These are phyloP conservation scores for Carex sylvatica DNA, from an alignment of 202 grass and related monocot species.

Conservation along the genomic window DNA sequence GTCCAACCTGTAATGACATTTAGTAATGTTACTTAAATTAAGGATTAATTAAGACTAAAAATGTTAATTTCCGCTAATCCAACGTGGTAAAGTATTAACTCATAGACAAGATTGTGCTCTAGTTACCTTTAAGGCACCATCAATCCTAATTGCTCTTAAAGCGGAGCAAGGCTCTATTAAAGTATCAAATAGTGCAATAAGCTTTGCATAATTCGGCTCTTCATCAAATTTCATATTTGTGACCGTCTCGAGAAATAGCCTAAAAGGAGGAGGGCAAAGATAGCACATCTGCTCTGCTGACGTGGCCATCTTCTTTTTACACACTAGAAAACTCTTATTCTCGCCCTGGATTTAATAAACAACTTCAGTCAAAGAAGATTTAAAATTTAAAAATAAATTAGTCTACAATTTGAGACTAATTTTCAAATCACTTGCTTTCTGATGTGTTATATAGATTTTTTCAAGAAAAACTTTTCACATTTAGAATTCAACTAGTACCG, in stretches of 20 bases:
- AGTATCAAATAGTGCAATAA: conserved; percentile 92
- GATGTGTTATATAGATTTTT: not conserved
- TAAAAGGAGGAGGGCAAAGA: conserved; percentile 81
- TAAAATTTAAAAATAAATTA: conserved; percentile 12
- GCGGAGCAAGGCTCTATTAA: conserved; percentile 78
- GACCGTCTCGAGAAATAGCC: conserved; percentile 81
- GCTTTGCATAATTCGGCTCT: conserved; percentile 91
- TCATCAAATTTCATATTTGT: conserved; percentile 98
- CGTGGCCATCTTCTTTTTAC: conserved; percentile 97
- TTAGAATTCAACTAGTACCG: not conserved
- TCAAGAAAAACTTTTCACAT: not conserved
- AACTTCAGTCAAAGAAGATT: not conserved
- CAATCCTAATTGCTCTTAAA: conserved; percentile 89
- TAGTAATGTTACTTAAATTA: conserved; percentile 28
- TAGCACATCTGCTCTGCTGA: conserved; percentile 80
- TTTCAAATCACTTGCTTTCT: not conserved
- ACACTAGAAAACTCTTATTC: conserved; percentile 97
- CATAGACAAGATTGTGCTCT: not conserved
- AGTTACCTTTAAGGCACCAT: conserved; percentile 88
- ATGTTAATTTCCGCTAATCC: not conserved
- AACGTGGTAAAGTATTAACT: conserved; percentile 19
- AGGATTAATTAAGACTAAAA: conserved; percentile 24
- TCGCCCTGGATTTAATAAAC: conserved; percentile 56
- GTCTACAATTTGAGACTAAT: conserved; percentile 10
- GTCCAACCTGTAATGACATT: conserved; percentile 66